phyloP scores from a whole-genome alignment of 306 rosid genomes.

The Alnus glutinosa region DNA sequence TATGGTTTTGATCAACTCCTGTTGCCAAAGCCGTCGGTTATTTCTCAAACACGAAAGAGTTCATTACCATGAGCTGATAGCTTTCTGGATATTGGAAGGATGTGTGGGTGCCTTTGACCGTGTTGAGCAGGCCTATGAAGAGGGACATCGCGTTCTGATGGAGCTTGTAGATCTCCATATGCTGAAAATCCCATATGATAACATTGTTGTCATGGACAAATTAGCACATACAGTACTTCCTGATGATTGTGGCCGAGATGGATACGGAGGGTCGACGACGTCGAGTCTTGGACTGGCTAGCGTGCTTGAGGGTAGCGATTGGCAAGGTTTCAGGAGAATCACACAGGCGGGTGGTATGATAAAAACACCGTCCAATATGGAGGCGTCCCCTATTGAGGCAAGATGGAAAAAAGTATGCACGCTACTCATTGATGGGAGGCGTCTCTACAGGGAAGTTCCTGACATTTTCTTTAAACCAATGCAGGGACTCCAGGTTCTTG shows the following conservation, averaged over 20 bases:
- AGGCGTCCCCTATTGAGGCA: not conserved
- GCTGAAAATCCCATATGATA: slow-evolving; percentile 24
- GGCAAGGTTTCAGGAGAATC: slow-evolving; percentile 30
- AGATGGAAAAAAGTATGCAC: slow-evolving; percentile 24
- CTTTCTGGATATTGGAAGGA: slow-evolving; percentile 45
- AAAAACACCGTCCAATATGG: slow-evolving; percentile 6
- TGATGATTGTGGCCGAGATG: not conserved
- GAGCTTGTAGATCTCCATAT: slow-evolving; percentile 27
- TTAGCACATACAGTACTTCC: not conserved
- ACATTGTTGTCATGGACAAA: slow-evolving; percentile 18
- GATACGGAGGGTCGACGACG: not conserved
- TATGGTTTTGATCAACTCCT: slow-evolving; percentile 15
- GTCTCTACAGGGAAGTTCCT: slow-evolving; percentile 18
- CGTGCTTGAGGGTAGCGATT: slow-evolving; percentile 13
- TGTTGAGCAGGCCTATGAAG: slow-evolving; percentile 27
- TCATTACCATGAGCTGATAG: slow-evolving; percentile 41
- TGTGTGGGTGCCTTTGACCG: slow-evolving; percentile 16
- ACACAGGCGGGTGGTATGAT: slow-evolving; percentile 23
- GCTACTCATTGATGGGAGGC: slow-evolving; percentile 30
- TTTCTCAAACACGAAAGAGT: slow-evolving; percentile 18
- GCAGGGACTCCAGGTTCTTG: slow-evolving; percentile 15
- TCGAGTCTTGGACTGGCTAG: slow-evolving; percentile 33
- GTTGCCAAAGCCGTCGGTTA: slow-evolving; percentile 25
- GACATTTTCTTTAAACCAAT: slow-evolving; percentile 14
- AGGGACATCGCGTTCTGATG: slow-evolving; percentile 34